These are phyloP conservation scores for Lithocarpus polystachyus DNA, from an alignment of 306 rosid species.

Conservation along the genomic window DNA sequence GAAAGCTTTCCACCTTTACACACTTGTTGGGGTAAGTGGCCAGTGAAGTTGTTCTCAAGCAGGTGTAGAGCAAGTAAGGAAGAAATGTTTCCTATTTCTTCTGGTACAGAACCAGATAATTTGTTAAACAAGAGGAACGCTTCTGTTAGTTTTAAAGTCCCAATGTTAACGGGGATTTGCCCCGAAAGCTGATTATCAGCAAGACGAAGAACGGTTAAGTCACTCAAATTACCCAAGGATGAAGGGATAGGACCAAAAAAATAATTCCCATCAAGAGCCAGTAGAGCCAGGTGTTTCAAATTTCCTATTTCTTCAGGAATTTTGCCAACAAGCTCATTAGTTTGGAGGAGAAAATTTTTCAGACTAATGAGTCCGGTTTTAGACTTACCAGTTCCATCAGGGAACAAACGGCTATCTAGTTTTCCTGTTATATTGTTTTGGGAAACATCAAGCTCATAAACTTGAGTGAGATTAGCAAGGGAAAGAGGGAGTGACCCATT, in stretches of 20 bases:
- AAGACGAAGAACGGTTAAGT: slow-evolving; percentile 20
- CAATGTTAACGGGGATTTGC: slow-evolving; percentile 12
- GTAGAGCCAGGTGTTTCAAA: slow-evolving; percentile 27
- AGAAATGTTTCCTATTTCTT: slow-evolving; percentile 22
- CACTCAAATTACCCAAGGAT: slow-evolving; percentile 43
- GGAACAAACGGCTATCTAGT: slow-evolving; percentile 44
- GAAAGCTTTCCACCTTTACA: slow-evolving; percentile 23
- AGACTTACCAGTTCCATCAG: slow-evolving; percentile 22
- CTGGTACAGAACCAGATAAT: slow-evolving; percentile 20
- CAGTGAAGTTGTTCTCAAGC: slow-evolving; percentile 26
- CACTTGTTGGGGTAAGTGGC: slow-evolving; percentile 28
- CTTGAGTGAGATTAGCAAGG: slow-evolving; percentile 31
- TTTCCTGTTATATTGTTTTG: slow-evolving; percentile 42
- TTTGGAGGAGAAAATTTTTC: slow-evolving; percentile 41
- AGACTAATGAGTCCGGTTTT: slow-evolving; percentile 39
- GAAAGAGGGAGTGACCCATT: slow-evolving; percentile 28
- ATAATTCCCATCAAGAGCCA: slow-evolving; percentile 37
- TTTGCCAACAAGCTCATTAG: slow-evolving; percentile 32
- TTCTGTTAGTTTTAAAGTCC: slow-evolving; percentile 18
- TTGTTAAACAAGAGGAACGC: slow-evolving; percentile 12
- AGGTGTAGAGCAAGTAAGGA: slow-evolving; percentile 25
- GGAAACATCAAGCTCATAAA: slow-evolving; percentile 43
- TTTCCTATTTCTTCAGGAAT: slow-evolving; percentile 57
- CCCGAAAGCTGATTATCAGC: slow-evolving; percentile 30
- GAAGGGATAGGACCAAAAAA: slow-evolving; percentile 49